phyloP scores from a whole-genome alignment of 2,329 filamentous ascomycete genomes.

The Fusarium tricinctum region DNA sequence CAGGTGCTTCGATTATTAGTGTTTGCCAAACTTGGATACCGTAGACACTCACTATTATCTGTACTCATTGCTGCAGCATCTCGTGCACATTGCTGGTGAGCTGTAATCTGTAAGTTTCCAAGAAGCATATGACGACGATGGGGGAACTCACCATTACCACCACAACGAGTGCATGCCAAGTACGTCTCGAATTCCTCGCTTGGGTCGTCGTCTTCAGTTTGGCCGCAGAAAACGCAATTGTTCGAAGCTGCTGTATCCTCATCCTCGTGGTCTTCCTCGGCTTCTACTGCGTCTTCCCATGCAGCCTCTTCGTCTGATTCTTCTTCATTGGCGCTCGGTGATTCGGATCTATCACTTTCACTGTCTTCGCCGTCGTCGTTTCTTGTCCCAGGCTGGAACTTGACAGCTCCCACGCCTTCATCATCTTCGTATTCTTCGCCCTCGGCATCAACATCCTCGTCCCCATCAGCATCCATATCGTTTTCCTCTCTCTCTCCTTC shows the following conservation, averaged over 20 bases:
- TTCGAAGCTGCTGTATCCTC: slow-evolving; percentile 66
- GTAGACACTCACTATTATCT: slow-evolving; percentile 50
- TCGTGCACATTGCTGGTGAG: slow-evolving; percentile 90
- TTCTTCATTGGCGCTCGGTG: slow-evolving; percentile 65
- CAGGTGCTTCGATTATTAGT: slow-evolving; percentile 54
- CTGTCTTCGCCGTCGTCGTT: slow-evolving; percentile 64
- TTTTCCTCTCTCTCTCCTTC: slow-evolving; percentile 47
- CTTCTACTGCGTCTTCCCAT: slow-evolving; percentile 71
- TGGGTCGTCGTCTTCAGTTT: slow-evolving; percentile 86
- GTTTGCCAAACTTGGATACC: neutral
- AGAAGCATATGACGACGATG: slow-evolving; percentile 37
- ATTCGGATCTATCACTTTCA: slow-evolving; percentile 63
- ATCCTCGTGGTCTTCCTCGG: slow-evolving; percentile 66
- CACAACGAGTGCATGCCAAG: slow-evolving; percentile 81
- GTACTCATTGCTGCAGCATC: slow-evolving; percentile 65
- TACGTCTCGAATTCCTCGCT: slow-evolving; percentile 85
- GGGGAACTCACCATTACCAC: slow-evolving; percentile 80
- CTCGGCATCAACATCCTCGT: slow-evolving; percentile 55
- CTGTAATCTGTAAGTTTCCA: slow-evolving; percentile 68
- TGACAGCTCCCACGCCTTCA: slow-evolving; percentile 70
- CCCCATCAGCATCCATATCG: slow-evolving; percentile 54
- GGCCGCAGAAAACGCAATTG: slow-evolving; percentile 79
- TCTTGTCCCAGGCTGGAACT: slow-evolving; percentile 65
- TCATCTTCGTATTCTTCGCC: slow-evolving; percentile 60
- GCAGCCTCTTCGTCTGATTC: slow-evolving; percentile 61